Evolutionary conservation across 2,329 filamentous ascomycete genomes (phyloP).

Genomic region (Penicillium sp.): DNA sequence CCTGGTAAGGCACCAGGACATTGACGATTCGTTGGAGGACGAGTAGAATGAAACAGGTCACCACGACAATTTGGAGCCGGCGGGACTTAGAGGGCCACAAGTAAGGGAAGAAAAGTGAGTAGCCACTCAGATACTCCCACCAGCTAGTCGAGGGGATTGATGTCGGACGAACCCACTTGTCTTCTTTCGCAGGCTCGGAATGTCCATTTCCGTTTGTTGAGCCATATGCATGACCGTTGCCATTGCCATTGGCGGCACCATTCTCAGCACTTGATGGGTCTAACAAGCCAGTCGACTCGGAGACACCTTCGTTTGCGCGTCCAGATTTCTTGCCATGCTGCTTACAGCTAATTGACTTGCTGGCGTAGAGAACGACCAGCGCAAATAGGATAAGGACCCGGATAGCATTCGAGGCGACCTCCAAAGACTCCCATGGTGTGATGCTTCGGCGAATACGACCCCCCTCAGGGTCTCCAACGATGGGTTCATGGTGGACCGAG

Average conservation of each 20-base stretch:
- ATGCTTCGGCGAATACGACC: conserved; percentile 43
- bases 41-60: conserved; percentile 79
- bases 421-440: conserved; percentile 44
- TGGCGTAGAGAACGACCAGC: conserved; percentile 61
- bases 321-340: conserved; percentile 37
- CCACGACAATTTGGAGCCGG: conserved; percentile 72
- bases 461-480: conserved; percentile 50
- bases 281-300: conserved; percentile 46
- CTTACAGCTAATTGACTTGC: conserved; percentile 48
- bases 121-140: conserved; percentile 94
- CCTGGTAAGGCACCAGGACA: conserved; percentile 77
- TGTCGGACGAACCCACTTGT: conserved; percentile 85
- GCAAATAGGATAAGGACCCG: conserved; percentile 67
- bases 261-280: conserved; percentile 45
- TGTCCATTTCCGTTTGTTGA: conserved; percentile 43
- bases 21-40: conserved; percentile 81
- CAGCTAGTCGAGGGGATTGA: conserved; percentile 85
- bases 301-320: conserved; percentile 34
- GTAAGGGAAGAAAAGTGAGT: conserved; percentile 92
- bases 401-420: conserved; percentile 59
- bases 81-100: conserved; percentile 86
- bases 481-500: conserved; percentile 64
- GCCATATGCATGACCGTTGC: conserved; percentile 54
- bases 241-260: conserved; percentile 46
- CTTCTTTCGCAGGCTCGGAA: conserved; percentile 49